These are phyloP conservation scores for Plasmodium gonderi DNA, from an alignment of 169 alveolate species.

Conservation along the genomic window DNA sequence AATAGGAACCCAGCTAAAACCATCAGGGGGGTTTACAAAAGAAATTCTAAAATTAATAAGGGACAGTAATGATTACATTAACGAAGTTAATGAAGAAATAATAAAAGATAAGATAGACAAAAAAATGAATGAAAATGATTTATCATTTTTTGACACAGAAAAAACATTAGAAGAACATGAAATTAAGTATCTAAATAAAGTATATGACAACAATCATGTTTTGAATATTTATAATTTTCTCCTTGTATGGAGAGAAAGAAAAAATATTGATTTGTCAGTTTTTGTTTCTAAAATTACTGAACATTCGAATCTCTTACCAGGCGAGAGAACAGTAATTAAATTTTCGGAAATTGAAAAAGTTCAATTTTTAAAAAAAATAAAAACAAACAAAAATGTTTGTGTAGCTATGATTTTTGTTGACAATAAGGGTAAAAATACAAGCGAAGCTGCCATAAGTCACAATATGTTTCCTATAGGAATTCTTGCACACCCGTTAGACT, in stretches of 20 bases:
- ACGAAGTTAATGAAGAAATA: constrained; percentile 51
- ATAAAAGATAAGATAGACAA: constrained; percentile 50
- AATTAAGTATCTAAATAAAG: constrained; percentile 38
- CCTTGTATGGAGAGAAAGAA: constrained; percentile 60
- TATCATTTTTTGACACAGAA: constrained; percentile 58
- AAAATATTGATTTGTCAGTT: constrained; percentile 56
- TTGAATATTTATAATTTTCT: constrained; percentile 48
- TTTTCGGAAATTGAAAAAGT: constrained; percentile 66
- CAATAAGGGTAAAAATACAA: constrained; percentile 11
- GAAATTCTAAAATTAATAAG: constrained; percentile 31
- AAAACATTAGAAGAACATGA: constrained; percentile 59
- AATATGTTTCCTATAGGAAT: constrained; percentile 65
- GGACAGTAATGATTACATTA: constrained; percentile 55
- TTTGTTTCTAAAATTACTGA: constrained; percentile 65
- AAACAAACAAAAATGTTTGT: constrained; percentile 64
- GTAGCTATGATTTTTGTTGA: constrained; percentile 72
- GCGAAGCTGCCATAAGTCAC: constrained; percentile 38
- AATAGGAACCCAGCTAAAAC: constrained; percentile 69
- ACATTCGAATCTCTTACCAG: constrained; percentile 46
- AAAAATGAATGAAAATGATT: constrained; percentile 36
- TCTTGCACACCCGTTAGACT: constrained; percentile 52
- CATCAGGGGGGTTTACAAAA: constrained; percentile 71
- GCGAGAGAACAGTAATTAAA: constrained; percentile 67
- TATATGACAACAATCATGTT: constrained; percentile 66
- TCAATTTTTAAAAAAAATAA: constrained; percentile 53